A percentile compares a stretch with the other conserved stretches of the same genome.
Evolutionary conservation across 805 yeast species (phyloP).

Genomic region (Monosporozyma solicola): DNA sequence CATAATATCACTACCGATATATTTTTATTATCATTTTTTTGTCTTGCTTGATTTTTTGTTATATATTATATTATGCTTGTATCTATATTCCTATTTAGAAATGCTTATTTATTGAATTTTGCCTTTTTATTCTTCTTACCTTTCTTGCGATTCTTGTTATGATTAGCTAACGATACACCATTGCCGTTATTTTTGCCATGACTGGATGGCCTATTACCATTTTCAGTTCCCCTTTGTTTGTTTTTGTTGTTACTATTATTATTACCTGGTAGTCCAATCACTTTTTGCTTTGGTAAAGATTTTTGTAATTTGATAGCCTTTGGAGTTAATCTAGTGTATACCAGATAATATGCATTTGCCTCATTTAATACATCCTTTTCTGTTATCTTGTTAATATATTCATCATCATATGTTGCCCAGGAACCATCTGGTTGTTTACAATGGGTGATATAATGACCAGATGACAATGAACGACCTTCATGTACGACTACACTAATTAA

Average conservation of each 20-base stretch:
- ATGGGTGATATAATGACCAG: constrained; percentile 90
- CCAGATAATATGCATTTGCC: constrained; percentile 81
- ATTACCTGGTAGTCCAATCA: constrained; percentile 13
- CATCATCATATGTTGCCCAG: constrained; percentile 95
- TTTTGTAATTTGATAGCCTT: constrained; percentile 28
- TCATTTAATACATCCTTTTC: constrained; percentile 71
- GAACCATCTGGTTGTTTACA: constrained; percentile 86
- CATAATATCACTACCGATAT: not conserved
- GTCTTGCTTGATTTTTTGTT: not conserved
- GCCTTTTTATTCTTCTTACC: constrained; percentile 26
- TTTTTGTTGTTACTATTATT: not conserved
- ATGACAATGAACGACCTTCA: constrained; percentile 84
- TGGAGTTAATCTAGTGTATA: constrained; percentile 71
- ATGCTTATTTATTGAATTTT: constrained; percentile 14
- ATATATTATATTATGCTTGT: not conserved
- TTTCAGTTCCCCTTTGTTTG: not conserved
- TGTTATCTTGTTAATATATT: constrained; percentile 62
- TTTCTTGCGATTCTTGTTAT: constrained; percentile 12
- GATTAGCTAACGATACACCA: not conserved
- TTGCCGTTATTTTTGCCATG: not conserved
- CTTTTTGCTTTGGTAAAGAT: constrained; percentile 6
- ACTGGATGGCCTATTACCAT: not conserved
- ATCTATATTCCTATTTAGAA: not conserved
- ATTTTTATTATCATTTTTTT: not conserved
- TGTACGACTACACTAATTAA: constrained; percentile 82